A percentile compares a stretch with the other conserved stretches of the same genome.
These are phyloP conservation scores for Passiflora organensis DNA, from an alignment of 345 rosid species.

Conservation along the genomic window DNA sequence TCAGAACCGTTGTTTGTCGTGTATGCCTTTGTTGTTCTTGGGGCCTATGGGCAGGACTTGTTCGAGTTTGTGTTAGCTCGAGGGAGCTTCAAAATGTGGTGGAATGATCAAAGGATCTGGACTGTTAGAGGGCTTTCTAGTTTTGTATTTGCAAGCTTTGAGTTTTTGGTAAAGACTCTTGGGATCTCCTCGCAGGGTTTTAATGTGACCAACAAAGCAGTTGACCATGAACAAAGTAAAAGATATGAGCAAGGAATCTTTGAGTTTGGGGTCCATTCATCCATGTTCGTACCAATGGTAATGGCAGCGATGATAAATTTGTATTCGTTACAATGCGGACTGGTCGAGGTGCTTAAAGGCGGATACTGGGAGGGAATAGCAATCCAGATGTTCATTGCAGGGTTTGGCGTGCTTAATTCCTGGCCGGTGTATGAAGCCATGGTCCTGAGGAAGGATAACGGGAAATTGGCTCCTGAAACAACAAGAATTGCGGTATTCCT, in stretches of 20 bases:
- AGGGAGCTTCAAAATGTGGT: conserved; percentile 50
- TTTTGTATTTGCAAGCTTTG: conserved; percentile 29
- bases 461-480: conserved; percentile 36
- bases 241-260: conserved; percentile 48
- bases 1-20: conserved; percentile 59
- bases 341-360: conserved; percentile 3
- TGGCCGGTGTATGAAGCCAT: conserved; percentile 59
- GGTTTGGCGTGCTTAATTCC: conserved; percentile 43
- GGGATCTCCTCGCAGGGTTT: conserved; percentile 46
- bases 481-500: conserved; percentile 25
- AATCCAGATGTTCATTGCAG: conserved; percentile 39
- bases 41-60: conserved; percentile 51
- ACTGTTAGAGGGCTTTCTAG: conserved; percentile 43
- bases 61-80: conserved; percentile 35
- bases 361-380: conserved; percentile 18
- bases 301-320: conserved; percentile 49
- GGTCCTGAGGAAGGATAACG: conserved; percentile 50
- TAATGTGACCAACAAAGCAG: conserved; percentile 55
- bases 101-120: conserved; percentile 72
- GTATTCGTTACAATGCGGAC: conserved; percentile 27
- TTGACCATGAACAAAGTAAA: conserved; percentile 43
- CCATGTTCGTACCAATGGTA: conserved; percentile 43
- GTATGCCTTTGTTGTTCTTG: conserved; percentile 50
- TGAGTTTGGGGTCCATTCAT: conserved; percentile 53
- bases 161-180: conserved; percentile 39